Evolutionary conservation across 345 rosid species (phyloP), one percentile per base, ranked within the genome.

Genomic region (Combretum micranthum): DNA sequence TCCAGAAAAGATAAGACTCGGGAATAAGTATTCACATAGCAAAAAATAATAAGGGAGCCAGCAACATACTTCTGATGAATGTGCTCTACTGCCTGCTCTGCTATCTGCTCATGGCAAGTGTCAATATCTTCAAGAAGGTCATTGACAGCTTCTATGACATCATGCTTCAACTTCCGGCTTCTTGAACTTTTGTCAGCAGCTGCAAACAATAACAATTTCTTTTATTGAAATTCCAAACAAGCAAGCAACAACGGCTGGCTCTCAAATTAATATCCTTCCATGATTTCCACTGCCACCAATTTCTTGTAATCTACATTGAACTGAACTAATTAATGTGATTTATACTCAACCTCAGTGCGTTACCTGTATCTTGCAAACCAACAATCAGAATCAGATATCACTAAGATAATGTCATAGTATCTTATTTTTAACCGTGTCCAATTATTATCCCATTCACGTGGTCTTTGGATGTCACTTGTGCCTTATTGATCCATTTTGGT

Each of bases 41-140:
- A 23, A 21, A 45, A n/a, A 52, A 19, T 21, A 53, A 64, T 21
- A 55, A 55, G 26, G 47, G 56, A 50, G 39, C 9, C 39, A 50
- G 48, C 19, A 20, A 62, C 45, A 45, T 94, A 94, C 97, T 94
- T 90, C 42, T 94, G 99, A 79, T 94, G 99, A 69, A 90, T 94
- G 76, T 94, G 99, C 77, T 94, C 99, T 56, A 94, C 79, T 6
- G 99, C 99, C 77, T 94, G 99, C 75, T 94, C 97, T 37, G 99
- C 95, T 48, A 94, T 94, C 86, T 82, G 96, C 65, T 94, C 99
- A 67, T 90, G 96, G 71, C 97, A 94, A 48, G 92, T 85, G 64
- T 71, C 61, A 65, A 90, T 87, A 57, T 90, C 99, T 54, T 75
- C 86, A 68, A 94, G 83, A 68, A 94, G 96, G 54, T 90, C 96